These are phyloP conservation scores for Pseudonitzschia delicatissima DNA, from an alignment of 108 stramenopile genomes.

Conservation along the genomic window DNA sequence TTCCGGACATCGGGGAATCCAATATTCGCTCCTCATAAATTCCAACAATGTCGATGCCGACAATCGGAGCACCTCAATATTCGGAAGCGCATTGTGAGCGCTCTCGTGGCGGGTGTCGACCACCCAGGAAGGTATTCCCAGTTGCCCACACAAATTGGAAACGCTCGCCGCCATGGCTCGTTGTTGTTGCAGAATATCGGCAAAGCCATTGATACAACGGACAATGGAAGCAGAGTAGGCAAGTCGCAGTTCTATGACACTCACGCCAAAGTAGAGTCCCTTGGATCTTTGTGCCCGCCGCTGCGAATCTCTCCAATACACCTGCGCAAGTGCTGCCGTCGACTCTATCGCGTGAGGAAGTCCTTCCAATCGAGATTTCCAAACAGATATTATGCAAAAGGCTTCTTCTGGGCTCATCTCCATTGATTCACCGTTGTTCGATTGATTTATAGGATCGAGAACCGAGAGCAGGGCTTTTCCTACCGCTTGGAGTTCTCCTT, in stretches of 20 bases:
- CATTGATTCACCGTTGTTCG: slow-evolving; percentile 2
- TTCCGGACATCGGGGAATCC: slow-evolving; percentile 43
- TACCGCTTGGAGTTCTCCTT: slow-evolving; percentile 37
- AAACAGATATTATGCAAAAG: slow-evolving; percentile 56
- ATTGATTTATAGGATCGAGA: no score
- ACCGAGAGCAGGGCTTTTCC: slow-evolving; percentile 33
- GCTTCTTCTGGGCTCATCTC: slow-evolving; percentile 35
- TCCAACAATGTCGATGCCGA: slow-evolving; percentile 61
- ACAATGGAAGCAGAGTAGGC: slow-evolving; percentile 70
- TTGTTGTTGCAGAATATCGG: slow-evolving; percentile 66
- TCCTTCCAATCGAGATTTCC: slow-evolving; percentile 54
- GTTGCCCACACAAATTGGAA: slow-evolving; percentile 54
- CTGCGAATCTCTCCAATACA: slow-evolving; percentile 50
- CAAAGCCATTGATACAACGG: slow-evolving; percentile 82
- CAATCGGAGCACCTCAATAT: slow-evolving; percentile 57
- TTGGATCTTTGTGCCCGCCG: background rate
- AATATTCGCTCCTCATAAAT: slow-evolving; percentile 62
- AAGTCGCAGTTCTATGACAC: slow-evolving; percentile 50
- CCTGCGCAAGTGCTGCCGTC: slow-evolving; percentile 56
- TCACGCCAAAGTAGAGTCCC: background rate
- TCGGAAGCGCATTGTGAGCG: slow-evolving; percentile 74
- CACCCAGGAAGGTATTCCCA: slow-evolving; percentile 80
- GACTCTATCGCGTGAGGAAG: slow-evolving; percentile 77
- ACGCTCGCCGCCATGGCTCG: slow-evolving; percentile 47
- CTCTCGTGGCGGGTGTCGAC: slow-evolving; percentile 84